Percentiles rank a stretch among this genome's conserved stretches.
Evolutionary conservation across 192 early-diverging fungal genomes (phyloP).

Genomic region (Haplosporangium gracile): DNA sequence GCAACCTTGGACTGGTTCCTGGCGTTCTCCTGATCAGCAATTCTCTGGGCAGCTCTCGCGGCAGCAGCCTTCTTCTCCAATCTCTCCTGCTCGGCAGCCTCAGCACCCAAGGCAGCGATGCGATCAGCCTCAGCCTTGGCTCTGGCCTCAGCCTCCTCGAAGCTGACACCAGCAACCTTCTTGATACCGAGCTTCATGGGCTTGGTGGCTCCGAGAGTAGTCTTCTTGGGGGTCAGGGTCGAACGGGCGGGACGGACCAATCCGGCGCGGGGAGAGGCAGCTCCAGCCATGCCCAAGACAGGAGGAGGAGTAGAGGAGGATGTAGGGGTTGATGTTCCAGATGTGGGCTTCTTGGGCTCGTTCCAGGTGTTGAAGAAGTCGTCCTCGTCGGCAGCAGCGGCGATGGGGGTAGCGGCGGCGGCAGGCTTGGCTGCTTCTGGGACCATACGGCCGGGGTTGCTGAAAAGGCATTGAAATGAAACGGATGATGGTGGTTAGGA

Average conservation of each 20-base stretch:
- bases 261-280: constrained; percentile 37
- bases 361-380: constrained; percentile 82
- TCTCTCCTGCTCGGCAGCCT: constrained; percentile 52
- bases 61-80: constrained; percentile 50
- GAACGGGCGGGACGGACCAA: constrained; percentile 50
- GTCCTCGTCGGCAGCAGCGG: constrained; percentile 51
- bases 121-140: constrained; percentile 90
- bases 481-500: neutral
- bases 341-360: constrained; percentile 50
- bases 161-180: constrained; percentile 85
- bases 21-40: constrained; percentile 27
- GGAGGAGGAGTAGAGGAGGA: constrained; percentile 46
- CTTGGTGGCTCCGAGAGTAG: constrained; percentile 88
- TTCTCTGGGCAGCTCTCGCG: constrained; percentile 38
- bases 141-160: constrained; percentile 92
- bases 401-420: constrained; percentile 26
- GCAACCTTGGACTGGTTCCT: constrained; percentile 35
- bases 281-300: constrained; percentile 20
- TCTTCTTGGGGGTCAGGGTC: constrained; percentile 56
- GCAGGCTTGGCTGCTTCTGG: constrained; percentile 37
- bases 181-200: constrained; percentile 90
- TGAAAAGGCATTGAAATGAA: neutral
- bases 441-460: constrained; percentile 44
- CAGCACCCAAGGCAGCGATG: constrained; percentile 41
- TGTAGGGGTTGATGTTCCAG: constrained; percentile 52